phyloP scores from a whole-genome alignment of 257 asterid species.

The Cynanchum wilfordii region DNA sequence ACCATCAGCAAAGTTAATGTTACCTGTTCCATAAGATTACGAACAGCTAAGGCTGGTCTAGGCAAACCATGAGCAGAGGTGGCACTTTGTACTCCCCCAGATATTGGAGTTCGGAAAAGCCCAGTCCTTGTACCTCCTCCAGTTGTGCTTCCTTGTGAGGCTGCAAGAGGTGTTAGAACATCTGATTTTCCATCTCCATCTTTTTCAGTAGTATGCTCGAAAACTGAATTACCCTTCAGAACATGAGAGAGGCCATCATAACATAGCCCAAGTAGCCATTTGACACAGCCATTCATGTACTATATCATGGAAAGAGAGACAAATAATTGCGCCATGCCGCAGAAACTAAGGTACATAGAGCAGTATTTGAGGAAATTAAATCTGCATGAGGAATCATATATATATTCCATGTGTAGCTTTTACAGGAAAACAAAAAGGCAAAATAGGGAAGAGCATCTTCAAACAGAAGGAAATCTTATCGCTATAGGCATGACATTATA shows the following conservation, averaged over 20 bases:
- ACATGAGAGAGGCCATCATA: slow-evolving; percentile 60
- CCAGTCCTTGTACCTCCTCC: slow-evolving; percentile 90
- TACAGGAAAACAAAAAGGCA: not conserved
- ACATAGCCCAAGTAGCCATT: slow-evolving; percentile 42
- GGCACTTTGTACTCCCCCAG: slow-evolving; percentile 99
- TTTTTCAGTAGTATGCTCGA: slow-evolving; percentile 30
- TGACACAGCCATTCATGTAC: slow-evolving; percentile 41
- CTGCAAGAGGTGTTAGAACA: slow-evolving; percentile 32
- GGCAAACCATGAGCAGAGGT: slow-evolving; percentile 95
- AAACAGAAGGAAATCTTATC: not conserved
- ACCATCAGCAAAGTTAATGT: not conserved
- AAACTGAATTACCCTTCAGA: slow-evolving; percentile 66
- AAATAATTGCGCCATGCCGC: slow-evolving; percentile 21
- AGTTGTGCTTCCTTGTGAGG: slow-evolving; percentile 39
- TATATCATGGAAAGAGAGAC: slow-evolving; percentile 28
- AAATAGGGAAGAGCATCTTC: not conserved
- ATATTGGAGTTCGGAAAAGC: slow-evolving; percentile 93
- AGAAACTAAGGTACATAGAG: not conserved
- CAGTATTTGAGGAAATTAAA: not conserved
- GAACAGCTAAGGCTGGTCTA: slow-evolving; percentile 91
- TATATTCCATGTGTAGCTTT: not conserved
- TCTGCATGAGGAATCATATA: not conserved
- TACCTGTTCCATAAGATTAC: slow-evolving; percentile 98
- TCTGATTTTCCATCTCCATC: slow-evolving; percentile 26
- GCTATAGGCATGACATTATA: not conserved